Evolutionary conservation across 2,329 filamentous ascomycete genomes (phyloP).

Genomic region (Ophiostoma perfectum): DNA sequence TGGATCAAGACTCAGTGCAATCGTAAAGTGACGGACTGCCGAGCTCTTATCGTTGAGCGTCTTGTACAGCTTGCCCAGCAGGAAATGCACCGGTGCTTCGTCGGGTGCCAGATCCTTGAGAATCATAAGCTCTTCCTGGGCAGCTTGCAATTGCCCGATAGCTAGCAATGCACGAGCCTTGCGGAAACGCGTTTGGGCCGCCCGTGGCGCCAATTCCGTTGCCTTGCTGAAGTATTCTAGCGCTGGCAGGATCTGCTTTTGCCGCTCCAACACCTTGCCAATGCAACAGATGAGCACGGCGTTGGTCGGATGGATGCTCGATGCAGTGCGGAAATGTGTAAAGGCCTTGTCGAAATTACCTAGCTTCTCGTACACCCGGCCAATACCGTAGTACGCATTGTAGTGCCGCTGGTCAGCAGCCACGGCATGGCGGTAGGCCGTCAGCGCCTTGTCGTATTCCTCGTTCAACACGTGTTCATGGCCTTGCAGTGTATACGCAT

Average conservation of each 20-base stretch:
- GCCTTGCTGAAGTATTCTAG: conserved; percentile 77
- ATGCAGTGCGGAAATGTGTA: conserved; percentile 82
- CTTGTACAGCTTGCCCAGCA: conserved; percentile 80
- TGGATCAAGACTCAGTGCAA: conserved; percentile 89
- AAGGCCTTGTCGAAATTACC: conserved; percentile 89
- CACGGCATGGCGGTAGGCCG: conserved; percentile 80
- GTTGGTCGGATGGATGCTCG: conserved; percentile 87
- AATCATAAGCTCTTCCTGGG: conserved; percentile 76
- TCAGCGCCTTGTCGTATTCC: conserved; percentile 91
- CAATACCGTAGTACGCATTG: conserved; percentile 94
- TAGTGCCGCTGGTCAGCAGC: conserved; percentile 85
- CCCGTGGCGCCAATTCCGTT: conserved; percentile 72
- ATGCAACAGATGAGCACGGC: conserved; percentile 89
- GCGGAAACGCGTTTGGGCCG: conserved; percentile 82
- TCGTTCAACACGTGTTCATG: conserved; percentile 95
- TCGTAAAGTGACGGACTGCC: conserved; percentile 91
- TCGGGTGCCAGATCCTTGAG: conserved; percentile 88
- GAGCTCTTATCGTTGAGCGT: conserved; percentile 64
- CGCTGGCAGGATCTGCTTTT: conserved; percentile 73
- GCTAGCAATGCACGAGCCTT: conserved; percentile 84
- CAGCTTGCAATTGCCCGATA: conserved; percentile 63
- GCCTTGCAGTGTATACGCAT: conserved; percentile 90
- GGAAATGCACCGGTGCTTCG: conserved; percentile 92
- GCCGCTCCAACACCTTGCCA: conserved; percentile 81
- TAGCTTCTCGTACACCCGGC: conserved; percentile 78